These are phyloP conservation scores for Cutaneotrichosporon spelunceum DNA, from an alignment of 1,284 basidiomycete genomes.

Conservation along the genomic window DNA sequence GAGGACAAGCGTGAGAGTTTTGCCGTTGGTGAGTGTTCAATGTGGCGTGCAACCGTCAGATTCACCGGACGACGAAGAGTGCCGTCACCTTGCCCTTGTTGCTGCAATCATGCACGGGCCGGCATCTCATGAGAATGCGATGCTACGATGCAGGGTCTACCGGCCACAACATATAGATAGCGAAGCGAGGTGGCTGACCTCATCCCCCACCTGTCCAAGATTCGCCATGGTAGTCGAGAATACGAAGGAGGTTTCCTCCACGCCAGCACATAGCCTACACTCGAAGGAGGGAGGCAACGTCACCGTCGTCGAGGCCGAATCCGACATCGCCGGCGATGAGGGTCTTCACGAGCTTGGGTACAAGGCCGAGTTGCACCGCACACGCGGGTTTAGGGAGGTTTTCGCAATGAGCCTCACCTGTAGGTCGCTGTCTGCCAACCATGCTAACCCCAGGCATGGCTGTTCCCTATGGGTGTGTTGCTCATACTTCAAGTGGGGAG, in stretches of 20 bases:
- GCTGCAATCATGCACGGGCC: too few species aligned
- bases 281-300: conserved; percentile 19
- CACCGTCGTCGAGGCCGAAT: conserved; percentile 9
- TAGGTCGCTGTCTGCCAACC: background rate
- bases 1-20: background rate
- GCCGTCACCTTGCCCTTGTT: too few species aligned
- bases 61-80: too few species aligned
- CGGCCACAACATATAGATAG: background rate
- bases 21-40: too few species aligned
- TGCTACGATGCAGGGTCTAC: too few species aligned
- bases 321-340: conserved; percentile 18
- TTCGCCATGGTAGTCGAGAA: background rate
- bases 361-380: conserved; percentile 19
- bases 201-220: background rate
- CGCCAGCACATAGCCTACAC: background rate
- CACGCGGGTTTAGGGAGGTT: conserved; percentile 16
- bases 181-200: background rate
- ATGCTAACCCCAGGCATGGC: conserved; percentile 15
- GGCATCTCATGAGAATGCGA: background rate
- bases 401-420: conserved; percentile 19
- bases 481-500: background rate
- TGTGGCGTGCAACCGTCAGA: too few species aligned
- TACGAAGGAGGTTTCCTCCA: background rate
- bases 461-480: conserved; percentile 12
- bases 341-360: conserved; percentile 23